phyloP scores from a whole-genome alignment of 345 rosid genomes.

The Punica granatum region DNA sequence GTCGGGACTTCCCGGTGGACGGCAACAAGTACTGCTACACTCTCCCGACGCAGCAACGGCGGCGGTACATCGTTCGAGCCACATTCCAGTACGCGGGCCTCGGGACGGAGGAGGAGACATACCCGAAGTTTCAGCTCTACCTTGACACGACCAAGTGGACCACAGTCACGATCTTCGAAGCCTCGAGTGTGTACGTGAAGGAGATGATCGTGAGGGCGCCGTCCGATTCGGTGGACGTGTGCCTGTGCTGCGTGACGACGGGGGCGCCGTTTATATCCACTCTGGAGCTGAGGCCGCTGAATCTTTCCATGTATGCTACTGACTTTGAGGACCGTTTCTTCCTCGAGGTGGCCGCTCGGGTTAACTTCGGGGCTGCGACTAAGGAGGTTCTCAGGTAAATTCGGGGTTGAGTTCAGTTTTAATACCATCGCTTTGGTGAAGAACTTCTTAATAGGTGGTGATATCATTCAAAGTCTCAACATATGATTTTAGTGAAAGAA shows the following conservation, averaged over 20 bases:
- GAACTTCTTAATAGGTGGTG: not conserved
- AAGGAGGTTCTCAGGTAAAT: slow-evolving; percentile 57
- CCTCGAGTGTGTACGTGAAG: slow-evolving; percentile 57
- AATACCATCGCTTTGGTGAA: not conserved
- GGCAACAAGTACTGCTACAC: slow-evolving; percentile 76
- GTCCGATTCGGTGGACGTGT: slow-evolving; percentile 66
- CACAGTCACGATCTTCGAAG: slow-evolving; percentile 64
- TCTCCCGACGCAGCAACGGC: slow-evolving; percentile 55
- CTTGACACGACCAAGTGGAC: slow-evolving; percentile 93
- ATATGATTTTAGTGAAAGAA: not conserved
- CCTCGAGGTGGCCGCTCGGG: slow-evolving; percentile 85
- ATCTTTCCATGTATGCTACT: slow-evolving; percentile 84
- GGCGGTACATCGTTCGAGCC: slow-evolving; percentile 82
- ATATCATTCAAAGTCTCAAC: not conserved
- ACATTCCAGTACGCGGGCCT: slow-evolving; percentile 68
- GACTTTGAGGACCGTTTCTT: slow-evolving; percentile 77
- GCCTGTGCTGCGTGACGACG: slow-evolving; percentile 80
- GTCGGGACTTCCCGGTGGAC: slow-evolving; percentile 82
- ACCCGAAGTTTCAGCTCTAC: slow-evolving; percentile 77
- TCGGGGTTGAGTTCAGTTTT: no score
- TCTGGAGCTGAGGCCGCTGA: slow-evolving; percentile 81
- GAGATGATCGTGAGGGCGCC: slow-evolving; percentile 85
- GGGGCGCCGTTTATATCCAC: slow-evolving; percentile 92
- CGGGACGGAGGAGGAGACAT: slow-evolving; percentile 40
- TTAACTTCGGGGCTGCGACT: slow-evolving; percentile 77